Evolutionary conservation across 1,284 basidiomycete species (phyloP).

Genomic region (Ustilago shanxiensis): DNA sequence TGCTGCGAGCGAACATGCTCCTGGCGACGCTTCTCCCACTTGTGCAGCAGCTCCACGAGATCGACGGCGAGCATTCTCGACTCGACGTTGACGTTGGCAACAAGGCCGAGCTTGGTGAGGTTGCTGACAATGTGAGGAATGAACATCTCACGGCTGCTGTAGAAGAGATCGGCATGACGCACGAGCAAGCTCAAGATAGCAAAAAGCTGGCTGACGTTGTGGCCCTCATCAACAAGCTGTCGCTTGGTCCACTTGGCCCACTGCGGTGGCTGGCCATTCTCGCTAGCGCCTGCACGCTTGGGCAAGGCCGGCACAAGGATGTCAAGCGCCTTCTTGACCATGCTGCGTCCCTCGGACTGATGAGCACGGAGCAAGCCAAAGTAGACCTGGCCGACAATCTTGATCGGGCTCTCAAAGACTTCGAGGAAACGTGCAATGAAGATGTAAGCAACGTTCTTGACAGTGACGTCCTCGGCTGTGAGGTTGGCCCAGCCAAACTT

Average conservation of each 20-base stretch:
- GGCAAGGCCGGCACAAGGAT: slow-evolving; percentile 89
- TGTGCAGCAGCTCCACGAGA: slow-evolving; percentile 70
- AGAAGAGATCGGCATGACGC: slow-evolving; percentile 92
- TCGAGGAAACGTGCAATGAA: slow-evolving; percentile 95
- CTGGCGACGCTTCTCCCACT: slow-evolving; percentile 71
- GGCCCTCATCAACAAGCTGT: slow-evolving; percentile 89
- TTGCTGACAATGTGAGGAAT: slow-evolving; percentile 95
- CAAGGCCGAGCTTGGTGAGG: slow-evolving; percentile 86
- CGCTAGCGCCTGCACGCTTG: slow-evolving; percentile 71
- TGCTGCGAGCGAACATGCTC: slow-evolving; percentile 70
- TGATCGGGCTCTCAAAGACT: slow-evolving; percentile 88
- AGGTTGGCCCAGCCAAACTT: slow-evolving; percentile 94
- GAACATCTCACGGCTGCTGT: slow-evolving; percentile 90
- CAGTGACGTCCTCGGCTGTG: slow-evolving; percentile 83
- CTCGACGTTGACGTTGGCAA: slow-evolving; percentile 78
- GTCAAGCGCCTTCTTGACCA: slow-evolving; percentile 89
- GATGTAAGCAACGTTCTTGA: slow-evolving; percentile 94
- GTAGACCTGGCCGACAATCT: slow-evolving; percentile 96
- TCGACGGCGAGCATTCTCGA: slow-evolving; percentile 76
- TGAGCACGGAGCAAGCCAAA: slow-evolving; percentile 86
- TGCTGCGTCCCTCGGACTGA: slow-evolving; percentile 80
- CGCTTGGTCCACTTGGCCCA: slow-evolving; percentile 93
- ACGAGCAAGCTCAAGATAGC: slow-evolving; percentile 93
- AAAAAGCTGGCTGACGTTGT: slow-evolving; percentile 81
- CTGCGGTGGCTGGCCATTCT: slow-evolving; percentile 76